Evolutionary conservation across 1,284 basidiomycete species (phyloP).

Genomic region (Apiotrichum laibachii): DNA sequence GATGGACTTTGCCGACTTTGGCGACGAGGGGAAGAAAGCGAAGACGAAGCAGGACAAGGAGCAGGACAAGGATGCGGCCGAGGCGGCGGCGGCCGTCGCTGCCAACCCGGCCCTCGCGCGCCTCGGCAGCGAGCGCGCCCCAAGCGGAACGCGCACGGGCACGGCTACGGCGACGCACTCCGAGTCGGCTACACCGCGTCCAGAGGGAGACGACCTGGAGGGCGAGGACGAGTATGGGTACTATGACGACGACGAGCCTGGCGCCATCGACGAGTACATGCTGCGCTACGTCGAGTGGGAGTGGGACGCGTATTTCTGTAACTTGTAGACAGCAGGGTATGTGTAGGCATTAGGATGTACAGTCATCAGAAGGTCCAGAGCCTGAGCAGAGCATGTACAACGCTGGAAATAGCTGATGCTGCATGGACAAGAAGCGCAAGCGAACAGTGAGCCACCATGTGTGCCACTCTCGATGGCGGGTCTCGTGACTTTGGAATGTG

Average conservation of each 20-base stretch:
- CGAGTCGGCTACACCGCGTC: slow-evolving; percentile 26
- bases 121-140: background rate
- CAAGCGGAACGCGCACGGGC: background rate
- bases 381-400: background rate
- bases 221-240: background rate
- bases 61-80: slow-evolving; percentile 12
- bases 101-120: slow-evolving; percentile 6
- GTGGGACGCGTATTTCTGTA: slow-evolving; percentile 64
- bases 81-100: background rate
- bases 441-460: too few species aligned
- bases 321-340: slow-evolving; percentile 1
- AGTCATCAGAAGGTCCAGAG: background rate
- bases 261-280: slow-evolving; percentile 77
- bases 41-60: slow-evolving; percentile 4
- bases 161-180: slow-evolving; percentile 43
- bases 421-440: too few species aligned
- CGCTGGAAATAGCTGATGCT: background rate
- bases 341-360: background rate
- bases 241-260: slow-evolving; percentile 54
- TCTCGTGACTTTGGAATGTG: too few species aligned
- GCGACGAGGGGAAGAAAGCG: slow-evolving; percentile 49
- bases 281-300: slow-evolving; percentile 69
- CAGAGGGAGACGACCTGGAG: slow-evolving; percentile 28
- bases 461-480: too few species aligned
- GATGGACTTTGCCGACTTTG: slow-evolving; percentile 74